phyloP scores from a whole-genome alignment of 169 alveolate species.

The Fabrea salina region DNA sequence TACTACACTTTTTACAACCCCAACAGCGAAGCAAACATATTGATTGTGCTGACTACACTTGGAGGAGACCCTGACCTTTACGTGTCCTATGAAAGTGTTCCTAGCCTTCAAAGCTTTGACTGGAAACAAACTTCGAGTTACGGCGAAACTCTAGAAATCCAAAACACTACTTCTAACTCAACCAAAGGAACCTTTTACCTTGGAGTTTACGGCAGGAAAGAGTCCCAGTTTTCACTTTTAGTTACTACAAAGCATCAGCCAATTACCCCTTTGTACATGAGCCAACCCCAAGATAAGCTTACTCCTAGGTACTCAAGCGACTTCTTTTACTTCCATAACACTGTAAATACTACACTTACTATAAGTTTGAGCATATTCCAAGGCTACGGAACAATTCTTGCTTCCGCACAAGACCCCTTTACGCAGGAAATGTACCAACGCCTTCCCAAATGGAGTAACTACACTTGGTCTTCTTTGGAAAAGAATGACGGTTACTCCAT shows the following conservation, averaged over 20 bases:
- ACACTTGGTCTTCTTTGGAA: background rate
- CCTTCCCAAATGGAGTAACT: background rate
- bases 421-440: background rate
- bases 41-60: slow-evolving; percentile 14
- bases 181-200: slow-evolving; percentile 22
- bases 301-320: background rate
- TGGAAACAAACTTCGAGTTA: slow-evolving; percentile 13
- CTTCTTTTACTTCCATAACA: background rate
- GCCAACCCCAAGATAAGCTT: background rate
- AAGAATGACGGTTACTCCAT: background rate
- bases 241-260: slow-evolving; percentile 9
- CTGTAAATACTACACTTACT: too few species aligned
- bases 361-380: too few species aligned
- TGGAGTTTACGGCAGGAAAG: background rate
- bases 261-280: background rate
- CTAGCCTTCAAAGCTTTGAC: background rate
- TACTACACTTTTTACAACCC: slow-evolving; percentile 13
- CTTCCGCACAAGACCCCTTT: too few species aligned
- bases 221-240: background rate
- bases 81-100: background rate
- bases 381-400: background rate
- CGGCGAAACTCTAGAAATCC: background rate
- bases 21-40: background rate
- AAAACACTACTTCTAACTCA: background rate
- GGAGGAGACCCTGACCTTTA: slow-evolving; percentile 29